phyloP scores from a whole-genome alignment of 1,139 yeast genomes.

The Geotrichum aggregatum region DNA sequence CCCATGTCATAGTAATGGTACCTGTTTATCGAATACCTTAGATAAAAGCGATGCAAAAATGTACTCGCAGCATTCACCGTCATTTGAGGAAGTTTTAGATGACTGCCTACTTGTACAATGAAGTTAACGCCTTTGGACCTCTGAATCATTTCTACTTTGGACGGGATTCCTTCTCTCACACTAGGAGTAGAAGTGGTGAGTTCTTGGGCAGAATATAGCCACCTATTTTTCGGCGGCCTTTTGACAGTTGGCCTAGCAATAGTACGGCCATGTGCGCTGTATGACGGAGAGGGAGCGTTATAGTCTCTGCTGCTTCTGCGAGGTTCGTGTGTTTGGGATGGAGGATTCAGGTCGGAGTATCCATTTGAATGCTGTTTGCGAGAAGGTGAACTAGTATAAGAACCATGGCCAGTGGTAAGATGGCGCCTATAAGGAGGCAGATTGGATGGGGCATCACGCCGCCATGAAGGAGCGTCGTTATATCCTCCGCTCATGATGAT shows the following conservation, averaged over 20 bases:
- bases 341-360: neutral
- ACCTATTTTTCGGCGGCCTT: constrained; percentile 18
- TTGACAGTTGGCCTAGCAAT: neutral
- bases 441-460: neutral
- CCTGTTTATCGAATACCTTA: constrained; percentile 42
- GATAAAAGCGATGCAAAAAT: constrained; percentile 50
- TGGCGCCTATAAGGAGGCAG: constrained; percentile 1
- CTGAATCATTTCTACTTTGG: constrained; percentile 41
- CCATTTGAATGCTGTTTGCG: constrained; percentile 4
- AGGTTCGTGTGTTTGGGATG: neutral
- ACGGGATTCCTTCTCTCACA: constrained; percentile 38
- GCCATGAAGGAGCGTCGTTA: neutral
- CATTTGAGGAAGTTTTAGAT: constrained; percentile 45
- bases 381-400: neutral
- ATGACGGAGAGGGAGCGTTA: neutral
- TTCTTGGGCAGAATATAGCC: constrained; percentile 21
- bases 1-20: constrained; percentile 46
- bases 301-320: neutral
- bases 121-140: constrained; percentile 49
- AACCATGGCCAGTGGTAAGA: neutral
- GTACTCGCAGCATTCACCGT: constrained; percentile 49
- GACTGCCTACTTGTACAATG: constrained; percentile 44
- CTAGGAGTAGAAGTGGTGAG: constrained; percentile 37
- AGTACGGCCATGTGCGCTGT: neutral
- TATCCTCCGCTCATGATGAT: neutral